Evolutionary conservation across 176 grass and related monocot genomes (phyloP), one percentile per base, ranked within the genome.

Genomic region (Oryza longistaminata): DNA sequence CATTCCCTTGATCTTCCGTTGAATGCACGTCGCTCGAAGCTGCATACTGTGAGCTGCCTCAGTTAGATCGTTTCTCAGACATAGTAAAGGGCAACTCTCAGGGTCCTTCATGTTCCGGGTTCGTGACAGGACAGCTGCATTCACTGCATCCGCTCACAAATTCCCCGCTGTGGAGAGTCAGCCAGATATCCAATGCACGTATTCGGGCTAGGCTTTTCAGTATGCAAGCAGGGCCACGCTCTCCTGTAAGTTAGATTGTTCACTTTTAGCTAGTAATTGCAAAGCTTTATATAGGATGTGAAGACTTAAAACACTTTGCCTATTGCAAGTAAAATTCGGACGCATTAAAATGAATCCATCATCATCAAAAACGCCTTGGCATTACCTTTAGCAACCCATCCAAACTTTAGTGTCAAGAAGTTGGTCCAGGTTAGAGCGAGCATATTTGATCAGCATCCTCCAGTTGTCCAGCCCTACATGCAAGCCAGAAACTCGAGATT

Each of bases 31-130:
- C 78, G 90, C 83, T 98, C 93, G 2, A 90, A 84, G 79, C 88
- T 95, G 90, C 91, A 95, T 48, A 88, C 82, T 3, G 93, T 98
- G 50, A 98, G 93, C 86, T 95, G 96, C 89, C 83, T 92, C 75
- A 98, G 70, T 73, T 95, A n/a, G n/a, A n/a, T n/a, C n/a, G 86
- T 74, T 86, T 98, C 89, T 98, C 96, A 98, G 93, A 75, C 83
- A 91, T 0, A 93, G 88, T 79, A 81, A 83, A 98, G n/a, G 88
- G 71, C 91, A 95, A 35, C 81, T 83, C 69, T 98, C 85, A 6
- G 84, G 83, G 77, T 98, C 93, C 84, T 93, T 92, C 77, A 64
- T 66, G 21, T 82, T 73, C n/a, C 0, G 96, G 91, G 65, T 98
- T 90, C 5, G 93, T 7, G 91, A 91, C 46, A 98, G 80, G 49